Evolutionary conservation across 352 stramenopile genomes (phyloP).

Genomic region (Phytophthora colocasiae): DNA sequence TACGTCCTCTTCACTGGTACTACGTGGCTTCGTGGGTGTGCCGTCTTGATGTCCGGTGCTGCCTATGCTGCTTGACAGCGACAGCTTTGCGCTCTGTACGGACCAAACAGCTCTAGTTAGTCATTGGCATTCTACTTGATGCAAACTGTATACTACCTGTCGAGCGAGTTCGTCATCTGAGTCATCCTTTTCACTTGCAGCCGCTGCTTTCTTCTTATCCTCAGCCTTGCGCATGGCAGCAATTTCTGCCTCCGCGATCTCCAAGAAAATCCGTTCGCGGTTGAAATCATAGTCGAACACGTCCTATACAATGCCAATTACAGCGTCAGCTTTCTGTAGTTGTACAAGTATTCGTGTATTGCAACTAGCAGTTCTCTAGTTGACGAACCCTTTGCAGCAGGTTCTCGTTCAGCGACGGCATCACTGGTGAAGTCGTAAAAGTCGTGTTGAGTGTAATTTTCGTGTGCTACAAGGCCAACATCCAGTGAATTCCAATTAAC

Average conservation of each 20-base stretch:
- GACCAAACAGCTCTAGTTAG: neutral
- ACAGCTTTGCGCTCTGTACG: constrained; percentile 46
- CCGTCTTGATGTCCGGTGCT: constrained; percentile 29
- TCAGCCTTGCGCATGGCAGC: constrained; percentile 53
- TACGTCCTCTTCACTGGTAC: constrained; percentile 65
- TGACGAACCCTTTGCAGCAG: constrained; percentile 56
- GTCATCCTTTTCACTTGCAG: constrained; percentile 34
- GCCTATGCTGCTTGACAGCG: constrained; percentile 45
- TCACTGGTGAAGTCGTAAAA: constrained; percentile 48
- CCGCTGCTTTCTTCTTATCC: constrained; percentile 27
- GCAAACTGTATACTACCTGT: constrained; percentile 34
- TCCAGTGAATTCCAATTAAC: neutral
- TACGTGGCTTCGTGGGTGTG: constrained; percentile 38
- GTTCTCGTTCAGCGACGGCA: constrained; percentile 63
- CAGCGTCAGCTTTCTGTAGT: neutral
- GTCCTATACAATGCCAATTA: constrained; percentile 36
- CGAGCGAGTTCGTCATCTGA: constrained; percentile 52
- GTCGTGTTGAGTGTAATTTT: constrained; percentile 62
- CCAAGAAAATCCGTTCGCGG: constrained; percentile 69
- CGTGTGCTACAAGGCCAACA: constrained; percentile 44
- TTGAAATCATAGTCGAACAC: constrained; percentile 84
- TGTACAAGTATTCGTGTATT: neutral
- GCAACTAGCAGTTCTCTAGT: neutral
- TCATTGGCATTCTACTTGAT: neutral
- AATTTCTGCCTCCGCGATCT: constrained; percentile 71